Percentiles rank a stretch among this genome's conserved stretches.
phyloP scores from a whole-genome alignment of 495 filamentous ascomycete species.

The Bathelium albidoporum region DNA sequence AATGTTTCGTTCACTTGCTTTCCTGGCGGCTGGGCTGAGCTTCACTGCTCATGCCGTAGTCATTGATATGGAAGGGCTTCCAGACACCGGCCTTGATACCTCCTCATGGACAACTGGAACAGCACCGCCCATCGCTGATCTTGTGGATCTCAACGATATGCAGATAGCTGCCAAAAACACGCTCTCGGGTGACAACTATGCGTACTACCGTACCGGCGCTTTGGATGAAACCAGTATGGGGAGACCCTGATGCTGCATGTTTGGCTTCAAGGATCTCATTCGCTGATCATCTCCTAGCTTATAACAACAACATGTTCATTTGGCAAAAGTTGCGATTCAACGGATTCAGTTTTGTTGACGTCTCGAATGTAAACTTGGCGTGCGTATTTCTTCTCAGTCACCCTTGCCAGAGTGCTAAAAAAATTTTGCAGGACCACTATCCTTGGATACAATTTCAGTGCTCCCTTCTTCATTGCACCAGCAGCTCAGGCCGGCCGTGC shows the following conservation, averaged over 20 bases:
- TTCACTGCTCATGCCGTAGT: background rate
- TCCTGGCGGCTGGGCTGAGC: constrained; percentile 1
- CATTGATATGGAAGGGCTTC: constrained; percentile 7
- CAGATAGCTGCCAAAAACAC: constrained; percentile 8
- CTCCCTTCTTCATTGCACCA: constrained; percentile 6
- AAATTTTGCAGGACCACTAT: constrained; percentile 2
- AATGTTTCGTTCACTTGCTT: constrained; percentile 3
- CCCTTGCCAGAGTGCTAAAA: background rate
- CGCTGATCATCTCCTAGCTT: background rate
- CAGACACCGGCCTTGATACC: constrained; percentile 6
- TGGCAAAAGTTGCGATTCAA: constrained; percentile 7
- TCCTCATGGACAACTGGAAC: constrained; percentile 3
- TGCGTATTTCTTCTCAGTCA: background rate
- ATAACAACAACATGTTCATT: constrained; percentile 6
- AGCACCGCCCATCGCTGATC: background rate
- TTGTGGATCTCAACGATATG: constrained; percentile 5
- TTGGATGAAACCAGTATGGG: constrained; percentile 7
- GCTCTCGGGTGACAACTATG: constrained; percentile 6
- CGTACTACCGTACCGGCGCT: constrained; percentile 6
- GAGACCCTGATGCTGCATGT: background rate
- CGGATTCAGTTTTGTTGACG: constrained; percentile 8
- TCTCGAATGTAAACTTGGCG: background rate
- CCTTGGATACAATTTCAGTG: constrained; percentile 3
- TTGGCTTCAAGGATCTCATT: background rate
- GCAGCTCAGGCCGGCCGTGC: constrained; percentile 22